Evolutionary conservation across 208 protist species (phyloP).

Genomic region (Acanthamoeba lenticulata): DNA sequence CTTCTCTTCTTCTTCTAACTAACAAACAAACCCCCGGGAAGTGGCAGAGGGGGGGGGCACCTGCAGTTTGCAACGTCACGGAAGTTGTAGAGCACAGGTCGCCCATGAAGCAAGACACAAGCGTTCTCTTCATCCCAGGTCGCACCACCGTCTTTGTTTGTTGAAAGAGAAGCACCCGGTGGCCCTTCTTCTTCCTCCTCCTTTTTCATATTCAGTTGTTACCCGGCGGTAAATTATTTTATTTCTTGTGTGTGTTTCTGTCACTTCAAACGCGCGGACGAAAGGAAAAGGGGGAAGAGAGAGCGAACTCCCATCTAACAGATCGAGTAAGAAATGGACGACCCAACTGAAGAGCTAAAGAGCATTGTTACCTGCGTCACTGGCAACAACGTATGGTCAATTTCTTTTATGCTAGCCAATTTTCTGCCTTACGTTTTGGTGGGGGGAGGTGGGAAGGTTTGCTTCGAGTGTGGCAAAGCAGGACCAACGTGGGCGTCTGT

Average conservation of each 20-base stretch:
- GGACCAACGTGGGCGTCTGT: constrained; percentile 81
- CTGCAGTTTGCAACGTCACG: not conserved
- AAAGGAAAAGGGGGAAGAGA: no score
- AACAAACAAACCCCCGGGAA: not conserved
- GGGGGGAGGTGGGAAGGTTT: not conserved
- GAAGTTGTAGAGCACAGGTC: constrained; percentile 27
- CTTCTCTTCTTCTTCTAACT: not conserved
- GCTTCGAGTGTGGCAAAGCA: constrained; percentile 30
- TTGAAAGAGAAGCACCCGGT: no score
- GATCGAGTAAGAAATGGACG: no score
- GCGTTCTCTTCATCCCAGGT: not conserved
- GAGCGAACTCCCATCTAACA: no score
- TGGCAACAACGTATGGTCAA: no score
- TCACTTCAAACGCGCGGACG: no score
- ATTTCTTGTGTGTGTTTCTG: not conserved
- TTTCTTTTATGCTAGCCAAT: no score
- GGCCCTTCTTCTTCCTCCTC: not conserved
- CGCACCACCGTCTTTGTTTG: not conserved
- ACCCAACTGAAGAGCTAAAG: no score
- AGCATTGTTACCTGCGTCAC: no score
- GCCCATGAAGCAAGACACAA: not conserved
- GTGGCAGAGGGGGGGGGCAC: not conserved
- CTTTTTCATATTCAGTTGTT: not conserved
- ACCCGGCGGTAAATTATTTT: no score
- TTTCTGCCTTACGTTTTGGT: no score